Conservation (phyloP, 352 stramenopile species). For the Phytophthora pseudosyringae region DNA sequence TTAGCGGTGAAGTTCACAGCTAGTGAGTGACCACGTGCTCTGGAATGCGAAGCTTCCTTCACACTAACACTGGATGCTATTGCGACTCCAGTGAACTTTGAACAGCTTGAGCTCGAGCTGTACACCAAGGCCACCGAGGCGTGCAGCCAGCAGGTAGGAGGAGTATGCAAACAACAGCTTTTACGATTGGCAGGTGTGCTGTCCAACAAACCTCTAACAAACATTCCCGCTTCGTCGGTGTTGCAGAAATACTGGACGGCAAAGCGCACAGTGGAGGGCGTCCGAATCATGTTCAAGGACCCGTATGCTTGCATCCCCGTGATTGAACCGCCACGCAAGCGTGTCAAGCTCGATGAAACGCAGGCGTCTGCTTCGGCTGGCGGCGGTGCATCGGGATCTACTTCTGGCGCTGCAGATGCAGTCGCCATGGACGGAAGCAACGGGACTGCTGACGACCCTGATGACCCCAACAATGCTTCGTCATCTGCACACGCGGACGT, state of each 20-base stretch:
- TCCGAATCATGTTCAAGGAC: slow-evolving; percentile 83
- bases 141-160: slow-evolving; percentile 58
- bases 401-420: slow-evolving; percentile 17
- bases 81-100: slow-evolving; percentile 70
- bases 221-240: background rate
- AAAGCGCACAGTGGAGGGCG: slow-evolving; percentile 77
- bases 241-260: slow-evolving; percentile 70
- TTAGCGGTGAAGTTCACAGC: slow-evolving; percentile 79
- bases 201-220: too few species aligned
- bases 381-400: slow-evolving; percentile 3
- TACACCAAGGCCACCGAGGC: slow-evolving; percentile 73
- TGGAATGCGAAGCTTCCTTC: background rate
- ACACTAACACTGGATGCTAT: background rate
- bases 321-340: slow-evolving; percentile 74
- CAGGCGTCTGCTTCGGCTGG: slow-evolving; percentile 12
- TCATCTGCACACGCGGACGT: slow-evolving; percentile 40
- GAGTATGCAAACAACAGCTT: background rate
- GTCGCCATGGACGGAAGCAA: slow-evolving; percentile 27
- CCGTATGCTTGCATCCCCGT: slow-evolving; percentile 73
- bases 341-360: slow-evolving; percentile 59
- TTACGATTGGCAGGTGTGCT: background rate
- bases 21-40: slow-evolving; percentile 35
- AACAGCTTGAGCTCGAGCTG: slow-evolving; percentile 83
- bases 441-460: slow-evolving; percentile 25
- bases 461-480: slow-evolving; percentile 24